These are phyloP conservation scores for Gentiana dahurica DNA, from an alignment of 257 asterid genomes.

Conservation along the genomic window DNA sequence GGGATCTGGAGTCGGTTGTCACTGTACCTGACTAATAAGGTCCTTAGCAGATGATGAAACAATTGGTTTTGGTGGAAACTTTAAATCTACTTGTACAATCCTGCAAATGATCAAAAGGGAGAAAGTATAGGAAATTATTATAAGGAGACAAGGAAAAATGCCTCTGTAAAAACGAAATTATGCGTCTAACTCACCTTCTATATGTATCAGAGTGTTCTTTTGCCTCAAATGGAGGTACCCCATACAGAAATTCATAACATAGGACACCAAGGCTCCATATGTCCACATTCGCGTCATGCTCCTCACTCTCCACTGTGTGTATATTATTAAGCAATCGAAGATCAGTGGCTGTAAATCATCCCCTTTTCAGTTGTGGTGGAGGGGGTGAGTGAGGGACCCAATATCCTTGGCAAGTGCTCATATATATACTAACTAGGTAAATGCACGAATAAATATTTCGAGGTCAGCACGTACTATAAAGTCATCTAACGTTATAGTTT, in stretches of 20 bases:
- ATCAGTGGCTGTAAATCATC: slow-evolving; percentile 2
- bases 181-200: slow-evolving; percentile 42
- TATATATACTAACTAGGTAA: no score
- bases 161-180: no score
- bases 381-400: no score
- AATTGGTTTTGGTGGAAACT: slow-evolving; percentile 78
- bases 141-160: no score
- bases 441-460: no score
- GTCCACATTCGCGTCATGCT: slow-evolving; percentile 91
- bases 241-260: slow-evolving; percentile 91
- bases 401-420: no score
- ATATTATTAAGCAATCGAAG: slow-evolving; percentile 4
- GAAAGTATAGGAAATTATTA: background rate
- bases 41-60: slow-evolving; percentile 88
- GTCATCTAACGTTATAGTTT: no score
- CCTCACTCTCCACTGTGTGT: slow-evolving; percentile 76
- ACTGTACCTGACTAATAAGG: slow-evolving; percentile 69
- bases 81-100: slow-evolving; percentile 88
- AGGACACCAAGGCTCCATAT: slow-evolving; percentile 97
- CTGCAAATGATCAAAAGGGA: slow-evolving; percentile 23
- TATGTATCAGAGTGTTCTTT: slow-evolving; percentile 93
- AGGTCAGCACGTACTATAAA: no score
- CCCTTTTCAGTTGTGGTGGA: no score
- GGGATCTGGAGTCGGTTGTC: background rate
- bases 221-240: slow-evolving; percentile 93